Evolutionary conservation across 495 filamentous ascomycete genomes (phyloP), one percentile per base, ranked within the genome.

Genomic region (Glarea lozoyensis): DNA sequence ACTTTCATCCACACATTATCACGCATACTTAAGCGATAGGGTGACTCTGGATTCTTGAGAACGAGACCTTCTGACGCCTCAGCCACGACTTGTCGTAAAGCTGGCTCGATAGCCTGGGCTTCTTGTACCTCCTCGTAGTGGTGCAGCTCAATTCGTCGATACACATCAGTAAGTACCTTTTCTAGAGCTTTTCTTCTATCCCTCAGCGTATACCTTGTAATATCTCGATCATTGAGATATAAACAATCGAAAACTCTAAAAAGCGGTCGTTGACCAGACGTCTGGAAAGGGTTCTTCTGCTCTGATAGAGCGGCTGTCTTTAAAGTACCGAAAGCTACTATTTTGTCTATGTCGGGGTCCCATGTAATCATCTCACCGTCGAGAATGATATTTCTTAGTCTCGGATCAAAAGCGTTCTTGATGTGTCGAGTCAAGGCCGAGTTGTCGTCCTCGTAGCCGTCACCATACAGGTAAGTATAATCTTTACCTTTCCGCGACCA

Each of bases 351-450:
- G 37, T 84, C 79, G n/a, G 87, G 80, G 58, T 97, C 88, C 93
- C 93, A 98, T 7, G 88, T 94, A 40, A 98, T 86, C 92, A 98
- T 98, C 61, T 98, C 92, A 9, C 92, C 92, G 52, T 98, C 92
- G 2, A 98, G 68, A 22, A 98, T 94, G 53, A 96, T 72, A 55
- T 88, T 76, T 33, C 79, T 66, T 7, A 97, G 89, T 0, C 79
- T 77, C 4, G 79, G 68, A 12, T 78, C 66, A 55, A 98, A 98
- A 3, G 86, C 88, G 42, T 78, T 69, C 39, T 79, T 76, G 10
- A 96, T 62, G 56, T 94, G 79, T 22, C 88, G 67, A 0, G 92
- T 93, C 15, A 97, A 56, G 7, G 88, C 78, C n/a, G 76, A 75
- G 32, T 81, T 79, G 10, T 82, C 78, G 49, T 94, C 85, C 25